Percentiles rank a stretch among this genome's conserved stretches.
phyloP scores from a whole-genome alignment of 805 yeast genomes.

The Saccharomycopsis amapae region DNA sequence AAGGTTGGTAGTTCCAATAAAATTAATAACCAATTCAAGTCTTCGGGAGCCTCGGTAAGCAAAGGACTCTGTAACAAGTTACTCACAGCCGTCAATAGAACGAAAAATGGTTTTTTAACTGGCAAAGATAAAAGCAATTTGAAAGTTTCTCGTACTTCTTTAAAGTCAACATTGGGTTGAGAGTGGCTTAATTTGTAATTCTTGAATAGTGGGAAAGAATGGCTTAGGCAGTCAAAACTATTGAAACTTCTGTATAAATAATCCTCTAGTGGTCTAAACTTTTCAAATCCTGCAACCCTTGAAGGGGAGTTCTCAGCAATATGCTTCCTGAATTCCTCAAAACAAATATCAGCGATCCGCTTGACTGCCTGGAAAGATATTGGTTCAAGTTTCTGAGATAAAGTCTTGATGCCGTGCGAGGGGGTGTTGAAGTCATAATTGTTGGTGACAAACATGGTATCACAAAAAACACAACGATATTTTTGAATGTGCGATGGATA shows the following conservation, averaged over 20 bases:
- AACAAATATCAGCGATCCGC: slow-evolving; percentile 31
- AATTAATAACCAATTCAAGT: slow-evolving; percentile 54
- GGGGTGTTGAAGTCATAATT: slow-evolving; percentile 16
- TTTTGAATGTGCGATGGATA: slow-evolving; percentile 32
- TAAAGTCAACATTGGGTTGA: slow-evolving; percentile 42
- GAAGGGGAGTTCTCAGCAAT: slow-evolving; percentile 7
- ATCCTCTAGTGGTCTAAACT: slow-evolving; percentile 44
- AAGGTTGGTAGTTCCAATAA: slow-evolving; percentile 64
- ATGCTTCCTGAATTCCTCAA: slow-evolving; percentile 21
- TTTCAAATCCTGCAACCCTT: slow-evolving; percentile 22
- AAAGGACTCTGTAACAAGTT: slow-evolving; percentile 47
- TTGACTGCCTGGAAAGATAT: slow-evolving; percentile 31
- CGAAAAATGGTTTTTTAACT: slow-evolving; percentile 51
- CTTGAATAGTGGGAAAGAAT: slow-evolving; percentile 38
- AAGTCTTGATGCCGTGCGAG: slow-evolving; percentile 11
- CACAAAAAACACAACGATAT: slow-evolving; percentile 57
- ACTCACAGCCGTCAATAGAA: slow-evolving; percentile 45
- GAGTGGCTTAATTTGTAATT: slow-evolving; percentile 29
- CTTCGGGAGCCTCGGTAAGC: slow-evolving; percentile 31
- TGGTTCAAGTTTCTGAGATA: slow-evolving; percentile 20
- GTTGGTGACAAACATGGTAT: slow-evolving; percentile 24
- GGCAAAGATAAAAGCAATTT: slow-evolving; percentile 43
- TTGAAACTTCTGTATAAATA: slow-evolving; percentile 43
- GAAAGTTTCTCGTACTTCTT: slow-evolving; percentile 42
- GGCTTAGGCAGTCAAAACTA: slow-evolving; percentile 40